Percentiles rank a stretch among this genome's conserved stretches.
phyloP scores from a whole-genome alignment of 2,329 filamentous ascomycete genomes.

The Verticillium dahliae region DNA sequence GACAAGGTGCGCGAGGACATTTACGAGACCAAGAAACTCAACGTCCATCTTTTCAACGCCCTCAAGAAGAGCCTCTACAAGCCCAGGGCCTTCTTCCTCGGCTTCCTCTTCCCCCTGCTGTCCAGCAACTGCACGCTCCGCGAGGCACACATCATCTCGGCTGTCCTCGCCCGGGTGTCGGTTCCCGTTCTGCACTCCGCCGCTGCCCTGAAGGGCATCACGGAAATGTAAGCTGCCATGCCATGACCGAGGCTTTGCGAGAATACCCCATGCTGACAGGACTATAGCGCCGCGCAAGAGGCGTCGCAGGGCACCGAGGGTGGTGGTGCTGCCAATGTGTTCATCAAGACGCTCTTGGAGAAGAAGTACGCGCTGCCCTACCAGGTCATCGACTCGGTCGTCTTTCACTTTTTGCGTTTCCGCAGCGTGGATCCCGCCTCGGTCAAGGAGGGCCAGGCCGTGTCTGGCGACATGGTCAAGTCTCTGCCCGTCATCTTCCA shows the following conservation, averaged over 20 bases:
- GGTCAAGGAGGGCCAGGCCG: conserved; percentile 40
- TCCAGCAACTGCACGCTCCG: conserved; percentile 81
- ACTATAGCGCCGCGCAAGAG: conserved; percentile 64
- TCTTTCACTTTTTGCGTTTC: conserved; percentile 95
- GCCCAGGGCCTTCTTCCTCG: conserved; percentile 84
- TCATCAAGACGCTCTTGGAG: conserved; percentile 87
- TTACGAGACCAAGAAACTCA: conserved; percentile 87
- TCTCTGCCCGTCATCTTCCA: conserved; percentile 94
- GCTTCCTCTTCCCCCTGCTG: conserved; percentile 85
- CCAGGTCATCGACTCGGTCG: conserved; percentile 87
- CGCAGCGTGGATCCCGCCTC: conserved; percentile 59
- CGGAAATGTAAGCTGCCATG: conserved; percentile 58
- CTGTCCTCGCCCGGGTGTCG: conserved; percentile 75
- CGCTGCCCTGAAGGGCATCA: conserved; percentile 83
- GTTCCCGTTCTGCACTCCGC: conserved; percentile 90
- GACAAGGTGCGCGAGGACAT: conserved; percentile 93
- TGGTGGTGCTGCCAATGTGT: conserved; percentile 87
- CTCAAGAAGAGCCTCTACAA: conserved; percentile 92
- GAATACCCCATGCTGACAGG: not conserved
- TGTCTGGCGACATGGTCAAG: conserved; percentile 38
- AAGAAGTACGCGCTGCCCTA: conserved; percentile 96
- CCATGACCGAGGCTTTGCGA: not conserved
- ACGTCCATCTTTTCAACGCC: conserved; percentile 90
- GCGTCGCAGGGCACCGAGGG: conserved; percentile 77
- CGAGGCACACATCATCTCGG: conserved; percentile 87